These are phyloP conservation scores for Laetiporus sulphureus DNA, from an alignment of 1,284 basidiomycete genomes.

Conservation along the genomic window DNA sequence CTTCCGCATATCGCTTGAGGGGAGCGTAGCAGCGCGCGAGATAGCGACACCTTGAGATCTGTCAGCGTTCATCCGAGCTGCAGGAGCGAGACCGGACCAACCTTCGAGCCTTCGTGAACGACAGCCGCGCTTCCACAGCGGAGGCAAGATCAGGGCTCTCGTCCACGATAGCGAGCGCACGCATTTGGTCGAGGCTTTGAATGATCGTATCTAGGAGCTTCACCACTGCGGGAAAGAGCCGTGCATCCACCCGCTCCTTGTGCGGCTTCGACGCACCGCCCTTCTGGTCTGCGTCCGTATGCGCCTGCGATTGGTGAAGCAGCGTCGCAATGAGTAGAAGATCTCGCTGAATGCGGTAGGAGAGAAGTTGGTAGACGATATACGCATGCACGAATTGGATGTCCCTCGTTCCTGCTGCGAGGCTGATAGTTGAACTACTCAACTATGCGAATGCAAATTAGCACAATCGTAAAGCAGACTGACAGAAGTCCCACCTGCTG, in stretches of 20 bases:
- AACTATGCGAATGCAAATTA: constrained; percentile 26
- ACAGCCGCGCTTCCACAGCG: constrained; percentile 69
- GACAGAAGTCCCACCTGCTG: constrained; percentile 51
- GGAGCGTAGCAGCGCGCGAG: constrained; percentile 66
- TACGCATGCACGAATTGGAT: constrained; percentile 82
- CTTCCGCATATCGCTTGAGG: constrained; percentile 65
- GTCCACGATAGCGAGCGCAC: constrained; percentile 78
- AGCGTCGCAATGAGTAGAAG: constrained; percentile 73
- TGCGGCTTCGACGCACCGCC: constrained; percentile 31
- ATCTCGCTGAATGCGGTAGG: constrained; percentile 83
- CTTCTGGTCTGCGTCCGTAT: constrained; percentile 16
- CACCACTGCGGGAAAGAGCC: constrained; percentile 77
- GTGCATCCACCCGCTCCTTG: constrained; percentile 50
- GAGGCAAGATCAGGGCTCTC: constrained; percentile 78
- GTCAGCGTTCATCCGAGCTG: not conserved
- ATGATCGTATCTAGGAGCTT: constrained; percentile 84
- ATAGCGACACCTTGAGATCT: constrained; percentile 50
- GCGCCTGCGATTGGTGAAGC: constrained; percentile 35
- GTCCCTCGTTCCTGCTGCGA: constrained; percentile 50
- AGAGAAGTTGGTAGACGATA: constrained; percentile 80
- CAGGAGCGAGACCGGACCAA: constrained; percentile 20
- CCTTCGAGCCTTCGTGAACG: constrained; percentile 72
- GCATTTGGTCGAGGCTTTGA: constrained; percentile 79
- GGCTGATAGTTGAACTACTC: constrained; percentile 32
- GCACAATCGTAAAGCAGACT: no score